Evolutionary conservation across 331 rosid genomes (phyloP), one percentile per base, ranked within the genome.

Genomic region (Rhamnella rubrinervis): DNA sequence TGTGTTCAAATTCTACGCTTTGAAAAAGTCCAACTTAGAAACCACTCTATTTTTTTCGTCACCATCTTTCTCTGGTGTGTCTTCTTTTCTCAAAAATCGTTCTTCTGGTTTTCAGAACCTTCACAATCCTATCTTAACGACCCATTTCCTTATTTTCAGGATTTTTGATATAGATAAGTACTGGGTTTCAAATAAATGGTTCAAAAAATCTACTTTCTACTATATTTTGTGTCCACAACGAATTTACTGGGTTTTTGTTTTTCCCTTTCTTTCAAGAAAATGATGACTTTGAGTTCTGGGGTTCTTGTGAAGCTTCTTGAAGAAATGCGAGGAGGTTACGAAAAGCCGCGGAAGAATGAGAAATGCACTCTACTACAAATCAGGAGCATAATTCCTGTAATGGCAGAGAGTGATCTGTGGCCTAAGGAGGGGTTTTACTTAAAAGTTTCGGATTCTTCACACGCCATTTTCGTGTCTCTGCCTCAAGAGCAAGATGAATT

Each of bases 401-500:
- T 70, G 12, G 60, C 76, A 25, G 79, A 71, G 26, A 80, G 58
- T 37, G 81, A 78, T 63, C 73, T 78, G 17, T 75, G 81, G 86
- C 78, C 86, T 20, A 67, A 62, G n/a, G 59, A 63, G 28, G 83
- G 78, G 4, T 78, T 82, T 65, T 59, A 67, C 70, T 71, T 82
- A 67, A 78, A 78, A 65, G 81, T 82, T 63, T 74, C 78, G 4
- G 83, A 82, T 64, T 71, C 86, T 49, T 41, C 78, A 2, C 86
- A 71, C 39, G 60, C 83, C 5, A 65, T 67, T 78, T 75, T n/a
- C 21, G 83, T 60, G 4, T 75, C 83, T 62, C 55, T 82, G 71
- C 83, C 78, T 40, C 76, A 75, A 11, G 78, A 78, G 31, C 70
- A 75, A 8, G 71, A 82, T 63, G 76, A 75, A 18, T 57, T 82